phyloP scores from a whole-genome alignment of 176 grass and related monocot species.

The Elymus sibiricus region DNA sequence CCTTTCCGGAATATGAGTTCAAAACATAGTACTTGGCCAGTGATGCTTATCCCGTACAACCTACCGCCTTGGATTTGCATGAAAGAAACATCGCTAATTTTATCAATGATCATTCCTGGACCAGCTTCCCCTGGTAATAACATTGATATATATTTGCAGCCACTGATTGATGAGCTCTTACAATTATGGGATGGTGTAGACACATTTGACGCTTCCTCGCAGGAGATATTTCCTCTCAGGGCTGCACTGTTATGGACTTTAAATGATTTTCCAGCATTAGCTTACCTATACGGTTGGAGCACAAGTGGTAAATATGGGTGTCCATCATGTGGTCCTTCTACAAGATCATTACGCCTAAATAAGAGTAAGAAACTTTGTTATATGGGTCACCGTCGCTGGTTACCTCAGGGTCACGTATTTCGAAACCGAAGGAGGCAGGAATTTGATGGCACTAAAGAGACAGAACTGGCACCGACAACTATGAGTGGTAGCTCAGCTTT shows the following conservation, averaged over 20 bases:
- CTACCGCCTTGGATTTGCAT: too few species aligned
- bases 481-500: not conserved
- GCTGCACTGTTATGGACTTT: slow-evolving; percentile 32
- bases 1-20: not conserved
- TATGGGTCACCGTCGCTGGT: not conserved
- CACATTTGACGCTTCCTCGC: slow-evolving; percentile 17
- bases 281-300: slow-evolving; percentile 17
- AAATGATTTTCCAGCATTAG: slow-evolving; percentile 35
- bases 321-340: not conserved
- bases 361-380: not conserved
- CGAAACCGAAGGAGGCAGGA: not conserved
- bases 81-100: too few species aligned
- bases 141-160: not conserved
- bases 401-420: not conserved
- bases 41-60: too few species aligned
- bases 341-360: not conserved
- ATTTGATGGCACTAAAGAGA: not conserved
- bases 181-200: not conserved
- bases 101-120: too few species aligned
- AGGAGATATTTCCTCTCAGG: not conserved
- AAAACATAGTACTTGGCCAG: slow-evolving; percentile 17
- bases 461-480: not conserved
- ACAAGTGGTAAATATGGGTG: not conserved
- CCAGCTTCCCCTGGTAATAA: not conserved
- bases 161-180: not conserved